These are phyloP conservation scores for Viola odorata DNA, from an alignment of 345 rosid species.

Conservation along the genomic window DNA sequence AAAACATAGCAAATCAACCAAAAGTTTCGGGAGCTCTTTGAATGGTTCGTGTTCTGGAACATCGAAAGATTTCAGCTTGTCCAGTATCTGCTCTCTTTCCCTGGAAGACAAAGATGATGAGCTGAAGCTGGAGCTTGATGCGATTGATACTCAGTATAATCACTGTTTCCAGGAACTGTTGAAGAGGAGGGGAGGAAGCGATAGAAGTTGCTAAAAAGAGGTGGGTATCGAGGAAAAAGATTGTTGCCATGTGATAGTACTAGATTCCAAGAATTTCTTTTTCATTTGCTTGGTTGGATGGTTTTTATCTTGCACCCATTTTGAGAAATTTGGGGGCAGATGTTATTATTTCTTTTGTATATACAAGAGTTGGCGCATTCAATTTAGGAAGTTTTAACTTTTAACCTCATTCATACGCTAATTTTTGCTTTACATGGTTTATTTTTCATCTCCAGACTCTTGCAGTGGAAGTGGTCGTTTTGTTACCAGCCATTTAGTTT, in stretches of 20 bases:
- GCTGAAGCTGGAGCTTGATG: slow-evolving; percentile 50
- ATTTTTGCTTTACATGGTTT: too few relatives aligned
- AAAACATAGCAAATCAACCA: slow-evolving; percentile 22
- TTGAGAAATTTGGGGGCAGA: not conserved
- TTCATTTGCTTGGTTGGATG: not conserved
- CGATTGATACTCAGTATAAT: slow-evolving; percentile 46
- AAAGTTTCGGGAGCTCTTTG: slow-evolving; percentile 27
- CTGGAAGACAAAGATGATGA: slow-evolving; percentile 35
- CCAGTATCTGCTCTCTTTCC: slow-evolving; percentile 34
- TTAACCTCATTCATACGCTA: not conserved
- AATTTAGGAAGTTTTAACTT: too few relatives aligned
- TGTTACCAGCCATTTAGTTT: too few relatives aligned
- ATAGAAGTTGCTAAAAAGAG: slow-evolving; percentile 49
- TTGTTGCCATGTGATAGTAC: slow-evolving; percentile 18
- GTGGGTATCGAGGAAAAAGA: slow-evolving; percentile 53
- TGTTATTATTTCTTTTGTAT: not conserved
- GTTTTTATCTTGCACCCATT: not conserved
- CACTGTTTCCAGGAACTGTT: slow-evolving; percentile 52
- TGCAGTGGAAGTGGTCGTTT: too few relatives aligned
- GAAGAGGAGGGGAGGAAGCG: slow-evolving; percentile 62
- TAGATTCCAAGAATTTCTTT: not conserved
- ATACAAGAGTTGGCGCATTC: not conserved
- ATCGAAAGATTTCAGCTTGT: slow-evolving; percentile 37
- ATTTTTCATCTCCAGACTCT: too few relatives aligned
- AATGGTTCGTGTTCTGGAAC: slow-evolving; percentile 37